Base-by-base conservation (phyloP, 202 grass and related monocot genomes). In the Panicum hallii region DNA sequence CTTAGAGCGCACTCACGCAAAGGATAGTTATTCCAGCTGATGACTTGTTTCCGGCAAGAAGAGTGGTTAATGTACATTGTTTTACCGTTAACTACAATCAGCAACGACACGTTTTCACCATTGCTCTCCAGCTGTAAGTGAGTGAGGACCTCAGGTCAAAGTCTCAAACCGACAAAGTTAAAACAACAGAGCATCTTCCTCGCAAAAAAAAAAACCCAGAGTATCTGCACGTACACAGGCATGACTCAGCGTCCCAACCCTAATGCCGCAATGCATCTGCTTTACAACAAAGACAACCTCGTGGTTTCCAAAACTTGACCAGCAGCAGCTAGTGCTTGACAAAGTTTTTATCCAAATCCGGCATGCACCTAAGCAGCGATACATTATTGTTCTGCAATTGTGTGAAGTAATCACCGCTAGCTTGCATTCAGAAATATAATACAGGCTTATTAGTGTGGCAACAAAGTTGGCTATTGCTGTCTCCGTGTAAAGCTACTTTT, bases 241-340 rank as follows among this genome's bases (percentile, higher is more conserved):
- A 70, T 54, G 49, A 85, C 70, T 89, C 54, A 44, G 63, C 55
- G 10, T 57, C 72, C 7, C 50, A 46, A 38, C 44, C 56, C 12
- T 61, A 45, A 80, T 57, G 76, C 69, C 63, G 56, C 12, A 79
- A 47, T 79, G 84, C 84, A 46, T 63, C 75, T 54, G 32, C 78
- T 85, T 89, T 86, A 42, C 38, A 40, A 38, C 56, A 79, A 82
- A 79, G 63, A 65, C 79, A 87, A 75, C 89, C 63, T 87, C 4
- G 50, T 53, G 52, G 84, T 86, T 87, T 87, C 80, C 63, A 79
- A 84, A 84, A 84, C 67, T 40, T 62, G 80, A 74, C 84, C 68
- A 70, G 75, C 89, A 87, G 53, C 23, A 34, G 76, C 68, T 87
- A 84, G 76, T 90, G 89, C 81, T 13, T 65, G 44, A 23, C 63